These are phyloP conservation scores for Annulohypoxylon nitens DNA, from an alignment of 495 filamentous ascomycete species.

Conservation along the genomic window DNA sequence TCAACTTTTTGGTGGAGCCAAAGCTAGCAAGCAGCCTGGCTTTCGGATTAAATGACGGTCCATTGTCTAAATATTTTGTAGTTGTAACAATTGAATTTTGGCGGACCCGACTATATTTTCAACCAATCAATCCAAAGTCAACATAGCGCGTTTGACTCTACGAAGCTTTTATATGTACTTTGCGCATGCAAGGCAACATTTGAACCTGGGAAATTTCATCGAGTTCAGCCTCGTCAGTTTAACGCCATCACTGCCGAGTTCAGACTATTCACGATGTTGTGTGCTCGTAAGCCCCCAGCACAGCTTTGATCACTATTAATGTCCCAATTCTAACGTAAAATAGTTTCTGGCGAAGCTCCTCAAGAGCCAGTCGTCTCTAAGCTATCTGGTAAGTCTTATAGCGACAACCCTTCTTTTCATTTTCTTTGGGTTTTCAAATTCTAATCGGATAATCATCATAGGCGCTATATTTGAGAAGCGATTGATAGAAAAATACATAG, in stretches of 20 bases:
- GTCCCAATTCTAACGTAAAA: constrained; percentile 26
- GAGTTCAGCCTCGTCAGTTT: constrained; percentile 23
- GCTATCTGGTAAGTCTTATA: constrained; percentile 80
- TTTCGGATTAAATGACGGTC: constrained; percentile 1
- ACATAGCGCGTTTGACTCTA: constrained; percentile 28
- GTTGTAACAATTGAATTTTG: constrained; percentile 16
- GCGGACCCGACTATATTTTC: background rate
- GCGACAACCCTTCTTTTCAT: constrained; percentile 3
- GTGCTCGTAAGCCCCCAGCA: constrained; percentile 43
- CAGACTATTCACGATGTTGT: constrained; percentile 44
- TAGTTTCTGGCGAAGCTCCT: constrained; percentile 97
- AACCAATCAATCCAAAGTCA: constrained; percentile 42
- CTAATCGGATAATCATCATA: constrained; percentile 47
- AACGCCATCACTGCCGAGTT: constrained; percentile 16
- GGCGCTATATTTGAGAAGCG: constrained; percentile 94
- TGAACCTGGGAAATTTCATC: constrained; percentile 36
- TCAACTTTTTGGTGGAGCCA: background rate
- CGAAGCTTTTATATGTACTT: constrained; percentile 26
- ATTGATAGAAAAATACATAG: constrained; percentile 92
- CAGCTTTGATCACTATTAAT: background rate
- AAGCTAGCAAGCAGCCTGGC: background rate
- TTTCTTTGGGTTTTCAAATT: background rate
- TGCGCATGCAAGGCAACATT: constrained; percentile 18
- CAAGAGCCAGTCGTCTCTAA: constrained; percentile 93
- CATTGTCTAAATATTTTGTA: background rate